Evolutionary conservation across 768 basidiomycete genomes (phyloP).

Genomic region (Pulveroboletus ravenelii): DNA sequence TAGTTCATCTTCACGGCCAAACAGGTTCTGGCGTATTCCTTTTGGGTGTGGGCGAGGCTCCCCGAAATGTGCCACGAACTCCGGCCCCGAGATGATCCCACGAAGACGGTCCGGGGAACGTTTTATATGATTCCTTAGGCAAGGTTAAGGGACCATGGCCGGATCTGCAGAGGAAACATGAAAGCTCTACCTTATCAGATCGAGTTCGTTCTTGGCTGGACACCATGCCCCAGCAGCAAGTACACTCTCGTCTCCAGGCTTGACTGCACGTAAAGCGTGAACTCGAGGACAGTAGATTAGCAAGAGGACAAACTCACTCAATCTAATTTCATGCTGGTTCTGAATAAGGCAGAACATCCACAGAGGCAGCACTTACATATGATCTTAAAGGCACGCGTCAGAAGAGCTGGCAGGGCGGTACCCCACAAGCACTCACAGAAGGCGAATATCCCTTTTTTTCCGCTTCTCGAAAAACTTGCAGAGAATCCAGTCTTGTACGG

Average conservation of each 20-base stretch:
- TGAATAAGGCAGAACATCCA: neutral
- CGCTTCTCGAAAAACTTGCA: conserved; percentile 83
- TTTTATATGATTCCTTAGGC: conserved; percentile 54
- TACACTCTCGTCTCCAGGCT: conserved; percentile 60
- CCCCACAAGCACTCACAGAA: conserved; percentile 51
- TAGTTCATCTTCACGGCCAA: conserved; percentile 81
- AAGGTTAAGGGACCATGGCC: neutral
- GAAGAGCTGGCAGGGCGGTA: neutral
- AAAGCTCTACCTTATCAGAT: conserved; percentile 57
- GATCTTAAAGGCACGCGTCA: conserved; percentile 21
- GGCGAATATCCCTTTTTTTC: conserved; percentile 87
- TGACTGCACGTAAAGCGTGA: conserved; percentile 40
- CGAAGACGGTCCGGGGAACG: conserved; percentile 61
- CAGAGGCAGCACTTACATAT: conserved; percentile 10
- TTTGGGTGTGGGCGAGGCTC: conserved; percentile 56
- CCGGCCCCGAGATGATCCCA: conserved; percentile 56
- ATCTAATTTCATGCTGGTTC: conserved; percentile 9
- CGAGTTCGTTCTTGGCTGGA: conserved; percentile 74
- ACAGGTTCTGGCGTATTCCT: conserved; percentile 69
- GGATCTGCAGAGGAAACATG: neutral
- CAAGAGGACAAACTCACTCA: conserved; percentile 12
- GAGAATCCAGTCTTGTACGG: conserved; percentile 86
- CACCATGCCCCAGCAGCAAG: conserved; percentile 82
- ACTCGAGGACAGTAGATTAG: neutral
- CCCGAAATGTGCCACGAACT: conserved; percentile 78